These are phyloP conservation scores for Wickerhamomyces xylosicus DNA, from an alignment of 805 yeast species.

Conservation along the genomic window DNA sequence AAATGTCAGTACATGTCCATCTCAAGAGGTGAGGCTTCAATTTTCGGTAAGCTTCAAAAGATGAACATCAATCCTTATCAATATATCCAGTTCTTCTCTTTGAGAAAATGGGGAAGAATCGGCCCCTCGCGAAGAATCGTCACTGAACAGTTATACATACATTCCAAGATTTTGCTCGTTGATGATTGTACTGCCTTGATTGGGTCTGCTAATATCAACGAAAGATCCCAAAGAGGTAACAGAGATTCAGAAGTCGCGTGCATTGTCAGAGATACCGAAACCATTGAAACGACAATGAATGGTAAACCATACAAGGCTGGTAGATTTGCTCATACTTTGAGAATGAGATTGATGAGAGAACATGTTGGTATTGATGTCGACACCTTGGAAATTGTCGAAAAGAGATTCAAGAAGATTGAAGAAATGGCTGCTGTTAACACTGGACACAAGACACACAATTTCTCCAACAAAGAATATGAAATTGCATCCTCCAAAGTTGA, in stretches of 20 bases:
- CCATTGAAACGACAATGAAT: conserved; percentile 59
- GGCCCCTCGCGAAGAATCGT: conserved; percentile 66
- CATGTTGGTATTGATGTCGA: conserved; percentile 94
- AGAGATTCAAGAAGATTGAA: conserved; percentile 43
- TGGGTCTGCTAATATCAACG: conserved; percentile 96
- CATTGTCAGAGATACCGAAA: conserved; percentile 72
- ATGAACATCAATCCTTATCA: conserved; percentile 84
- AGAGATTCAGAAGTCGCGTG: conserved; percentile 95
- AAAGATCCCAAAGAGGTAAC: conserved; percentile 88
- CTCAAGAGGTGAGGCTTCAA: conserved; percentile 80
- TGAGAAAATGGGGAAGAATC: conserved; percentile 92
- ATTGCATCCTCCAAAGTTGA: conserved; percentile 63
- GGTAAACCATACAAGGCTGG: conserved; percentile 77
- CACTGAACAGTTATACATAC: conserved; percentile 89
- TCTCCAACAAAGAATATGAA: conserved; percentile 22
- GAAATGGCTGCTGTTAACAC: conserved; percentile 21
- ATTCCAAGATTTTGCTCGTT: conserved; percentile 83
- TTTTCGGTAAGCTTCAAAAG: conserved; percentile 70
- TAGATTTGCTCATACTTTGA: conserved; percentile 77
- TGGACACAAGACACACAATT: conserved; percentile 33
- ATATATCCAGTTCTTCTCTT: conserved; percentile 82
- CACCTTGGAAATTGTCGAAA: conserved; percentile 68
- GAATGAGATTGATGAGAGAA: conserved; percentile 92
- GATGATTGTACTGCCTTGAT: conserved; percentile 91
- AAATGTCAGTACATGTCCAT: conserved; percentile 93